Conservation (phyloP, 306 rosid species). For the Cicer judaicum region DNA sequence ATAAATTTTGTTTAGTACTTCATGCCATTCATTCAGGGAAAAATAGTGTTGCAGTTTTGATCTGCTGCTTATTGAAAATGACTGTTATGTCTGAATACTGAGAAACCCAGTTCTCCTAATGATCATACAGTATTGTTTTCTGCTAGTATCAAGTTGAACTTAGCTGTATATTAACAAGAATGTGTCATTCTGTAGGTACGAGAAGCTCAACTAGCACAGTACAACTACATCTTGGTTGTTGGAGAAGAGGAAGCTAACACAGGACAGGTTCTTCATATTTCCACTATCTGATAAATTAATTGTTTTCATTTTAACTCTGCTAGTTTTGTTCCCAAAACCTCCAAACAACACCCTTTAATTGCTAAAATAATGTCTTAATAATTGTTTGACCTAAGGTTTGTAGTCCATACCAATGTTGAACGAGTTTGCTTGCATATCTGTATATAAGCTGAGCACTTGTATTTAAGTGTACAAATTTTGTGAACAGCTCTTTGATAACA, state of each 20-base stretch:
- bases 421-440: neutral
- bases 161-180: conserved; percentile 33
- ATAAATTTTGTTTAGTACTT: neutral
- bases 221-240: conserved; percentile 87
- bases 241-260: conserved; percentile 90
- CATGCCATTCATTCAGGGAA: conserved; percentile 12
- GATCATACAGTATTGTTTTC: conserved; percentile 11
- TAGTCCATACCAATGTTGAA: conserved; percentile 6
- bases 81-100: neutral
- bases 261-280: conserved; percentile 71
- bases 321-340: conserved; percentile 4
- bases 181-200: conserved; percentile 67
- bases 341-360: neutral
- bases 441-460: neutral
- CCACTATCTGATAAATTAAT: conserved; percentile 12
- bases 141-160: conserved; percentile 3
- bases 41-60: conserved; percentile 22
- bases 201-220: conserved; percentile 89
- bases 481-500: neutral
- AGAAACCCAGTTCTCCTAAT: conserved; percentile 7
- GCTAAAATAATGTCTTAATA: neutral
- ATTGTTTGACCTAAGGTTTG: conserved; percentile 17
- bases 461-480: neutral
- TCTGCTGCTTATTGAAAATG: conserved; percentile 21
- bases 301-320: conserved; percentile 24